Evolutionary conservation across 2,329 filamentous ascomycete species (phyloP).

Genomic region (Meredithiella fracta): DNA sequence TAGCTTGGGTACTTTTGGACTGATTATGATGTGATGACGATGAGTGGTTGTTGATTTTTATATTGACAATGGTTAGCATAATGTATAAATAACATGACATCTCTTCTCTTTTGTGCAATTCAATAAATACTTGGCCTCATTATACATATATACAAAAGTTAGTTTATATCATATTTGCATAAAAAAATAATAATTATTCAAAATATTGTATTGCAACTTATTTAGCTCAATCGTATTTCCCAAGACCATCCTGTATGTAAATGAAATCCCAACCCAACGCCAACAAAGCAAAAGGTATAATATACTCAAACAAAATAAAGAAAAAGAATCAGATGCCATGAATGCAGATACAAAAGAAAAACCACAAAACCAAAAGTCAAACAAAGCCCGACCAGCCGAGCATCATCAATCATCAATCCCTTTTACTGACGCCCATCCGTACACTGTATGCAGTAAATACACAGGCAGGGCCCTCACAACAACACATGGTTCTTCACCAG

Average conservation of each 20-base stretch:
- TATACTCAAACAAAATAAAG: background rate
- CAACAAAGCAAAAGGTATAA: background rate
- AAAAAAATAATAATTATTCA: background rate
- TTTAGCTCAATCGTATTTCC: background rate
- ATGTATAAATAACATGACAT: too few relatives aligned
- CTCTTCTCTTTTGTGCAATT: too few relatives aligned
- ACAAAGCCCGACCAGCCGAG: background rate
- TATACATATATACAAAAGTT: background rate
- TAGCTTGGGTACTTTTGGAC: background rate
- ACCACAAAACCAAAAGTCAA: background rate
- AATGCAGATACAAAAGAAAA: background rate
- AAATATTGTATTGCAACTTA: background rate
- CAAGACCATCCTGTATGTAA: background rate
- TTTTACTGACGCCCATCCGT: background rate
- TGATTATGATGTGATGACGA: background rate
- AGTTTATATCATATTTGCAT: too few relatives aligned
- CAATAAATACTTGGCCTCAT: background rate
- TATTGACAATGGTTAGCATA: too few relatives aligned
- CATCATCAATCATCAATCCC: background rate
- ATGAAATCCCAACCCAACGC: background rate
- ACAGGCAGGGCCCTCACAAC: background rate
- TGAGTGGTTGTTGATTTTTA: too few relatives aligned
- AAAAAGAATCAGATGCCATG: background rate
- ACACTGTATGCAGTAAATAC: too few relatives aligned
- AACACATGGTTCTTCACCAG: slow-evolving; percentile 34